Conservation (phyloP, 768 basidiomycete genomes). For the Boletus sp. region DNA sequence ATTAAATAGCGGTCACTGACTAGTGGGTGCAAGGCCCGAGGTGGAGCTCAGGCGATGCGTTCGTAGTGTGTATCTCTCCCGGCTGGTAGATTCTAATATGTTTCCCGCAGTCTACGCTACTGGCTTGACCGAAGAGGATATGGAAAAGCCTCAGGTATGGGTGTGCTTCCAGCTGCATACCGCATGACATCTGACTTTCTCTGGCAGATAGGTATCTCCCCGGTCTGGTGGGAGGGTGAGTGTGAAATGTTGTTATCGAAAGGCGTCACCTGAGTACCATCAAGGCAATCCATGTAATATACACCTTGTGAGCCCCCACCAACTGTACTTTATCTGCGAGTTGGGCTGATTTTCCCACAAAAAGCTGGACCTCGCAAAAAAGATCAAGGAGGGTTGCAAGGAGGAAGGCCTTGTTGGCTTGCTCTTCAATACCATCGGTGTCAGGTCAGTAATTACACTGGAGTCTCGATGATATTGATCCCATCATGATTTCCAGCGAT, state of each 20-base stretch:
- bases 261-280: not conserved
- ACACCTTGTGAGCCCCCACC: constrained; percentile 59
- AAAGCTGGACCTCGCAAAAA: constrained; percentile 75
- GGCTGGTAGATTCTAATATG: not conserved
- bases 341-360: constrained; percentile 1
- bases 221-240: constrained; percentile 89
- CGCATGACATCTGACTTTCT: constrained; percentile 6
- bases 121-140: constrained; percentile 74
- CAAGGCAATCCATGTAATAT: constrained; percentile 84
- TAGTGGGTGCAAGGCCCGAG: constrained; percentile 44
- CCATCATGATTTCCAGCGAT: constrained; percentile 46
- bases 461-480: not conserved
- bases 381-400: constrained; percentile 80
- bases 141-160: constrained; percentile 78
- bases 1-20: not conserved
- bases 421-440: constrained; percentile 82
- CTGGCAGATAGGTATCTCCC: constrained; percentile 77
- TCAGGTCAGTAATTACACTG: constrained; percentile 50
- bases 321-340: not conserved
- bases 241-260: not conserved
- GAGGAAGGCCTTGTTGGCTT: constrained; percentile 80
- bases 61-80: constrained; percentile 28
- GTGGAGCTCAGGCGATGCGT: constrained; percentile 88
- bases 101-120: constrained; percentile 61
- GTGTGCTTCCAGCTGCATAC: not conserved